Evolutionary conservation across 2,329 filamentous ascomycete genomes (phyloP).

Genomic region (Stromatinia cepivora): DNA sequence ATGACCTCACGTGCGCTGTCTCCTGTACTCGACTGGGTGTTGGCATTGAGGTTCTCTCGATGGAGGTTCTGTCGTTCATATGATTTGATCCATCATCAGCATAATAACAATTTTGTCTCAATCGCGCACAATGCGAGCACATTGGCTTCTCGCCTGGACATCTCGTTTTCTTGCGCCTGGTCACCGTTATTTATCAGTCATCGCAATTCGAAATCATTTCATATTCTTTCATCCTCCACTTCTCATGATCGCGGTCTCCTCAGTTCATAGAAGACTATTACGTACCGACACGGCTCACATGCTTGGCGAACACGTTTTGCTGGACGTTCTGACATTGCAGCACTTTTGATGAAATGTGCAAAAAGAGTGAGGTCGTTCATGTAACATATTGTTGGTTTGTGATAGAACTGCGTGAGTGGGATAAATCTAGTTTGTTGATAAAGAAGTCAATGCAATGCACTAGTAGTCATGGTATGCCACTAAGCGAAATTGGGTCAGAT

Average conservation of each 20-base stretch:
- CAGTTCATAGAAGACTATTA: not conserved
- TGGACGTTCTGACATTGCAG: constrained; percentile 33
- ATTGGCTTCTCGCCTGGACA: constrained; percentile 52
- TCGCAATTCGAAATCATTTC: not conserved
- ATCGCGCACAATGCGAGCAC: constrained; percentile 51
- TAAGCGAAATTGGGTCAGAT: constrained; percentile 2
- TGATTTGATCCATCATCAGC: constrained; percentile 36
- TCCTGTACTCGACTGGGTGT: not conserved
- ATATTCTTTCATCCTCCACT: not conserved
- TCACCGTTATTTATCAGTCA: constrained; percentile 11
- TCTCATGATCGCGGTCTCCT: not conserved
- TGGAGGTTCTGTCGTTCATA: constrained; percentile 26
- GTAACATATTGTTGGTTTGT: constrained; percentile 9
- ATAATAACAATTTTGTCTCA: constrained; percentile 50
- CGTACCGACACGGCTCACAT: constrained; percentile 44
- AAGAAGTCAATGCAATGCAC: constrained; percentile 1
- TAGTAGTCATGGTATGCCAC: not conserved
- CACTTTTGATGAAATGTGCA: constrained; percentile 23
- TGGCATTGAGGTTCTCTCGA: constrained; percentile 6
- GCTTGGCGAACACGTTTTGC: constrained; percentile 40
- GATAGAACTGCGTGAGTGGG: not conserved
- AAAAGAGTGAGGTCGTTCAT: constrained; percentile 18
- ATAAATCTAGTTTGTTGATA: constrained; percentile 6
- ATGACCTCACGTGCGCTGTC: not conserved
- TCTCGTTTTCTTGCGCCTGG: constrained; percentile 52